A percentile compares a stretch with the other conserved stretches of the same genome.
Conservation (phyloP, 257 asterid species). For the Solanum neorickii region DNA sequence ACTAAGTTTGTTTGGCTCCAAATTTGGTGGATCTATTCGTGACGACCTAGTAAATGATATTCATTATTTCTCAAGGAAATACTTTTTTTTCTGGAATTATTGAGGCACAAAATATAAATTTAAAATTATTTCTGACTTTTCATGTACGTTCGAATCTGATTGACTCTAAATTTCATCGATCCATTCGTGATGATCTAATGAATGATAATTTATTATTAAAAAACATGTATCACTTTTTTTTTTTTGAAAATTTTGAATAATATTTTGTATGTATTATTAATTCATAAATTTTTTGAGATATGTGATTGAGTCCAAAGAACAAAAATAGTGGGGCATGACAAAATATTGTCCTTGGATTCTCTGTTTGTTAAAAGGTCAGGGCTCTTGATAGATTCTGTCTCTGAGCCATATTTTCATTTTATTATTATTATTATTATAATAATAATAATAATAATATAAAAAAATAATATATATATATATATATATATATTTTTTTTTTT, state of each 20-base stretch:
- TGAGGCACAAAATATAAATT: too few relatives aligned
- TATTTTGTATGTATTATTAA: too few relatives aligned
- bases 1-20: too few relatives aligned
- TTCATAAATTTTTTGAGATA: not conserved
- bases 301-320: not conserved
- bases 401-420: not conserved
- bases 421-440: too few relatives aligned
- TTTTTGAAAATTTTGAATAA: too few relatives aligned
- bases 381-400: not conserved
- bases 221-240: too few relatives aligned
- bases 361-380: not conserved
- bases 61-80: too few relatives aligned
- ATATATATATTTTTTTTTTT: not conserved
- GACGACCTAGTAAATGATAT: too few relatives aligned
- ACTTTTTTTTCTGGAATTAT: too few relatives aligned
- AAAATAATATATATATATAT: not conserved
- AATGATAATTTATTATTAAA: not conserved
- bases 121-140: not conserved
- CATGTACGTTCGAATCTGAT: fast-evolving
- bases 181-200: not conserved
- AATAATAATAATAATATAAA: not conserved
- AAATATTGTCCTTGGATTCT: not conserved
- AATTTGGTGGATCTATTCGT: too few relatives aligned
- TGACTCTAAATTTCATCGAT: not conserved
- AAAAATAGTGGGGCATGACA: not conserved